Conservation (phyloP, 352 stramenopile genomes). For the Blastocystis sp. region DNA sequence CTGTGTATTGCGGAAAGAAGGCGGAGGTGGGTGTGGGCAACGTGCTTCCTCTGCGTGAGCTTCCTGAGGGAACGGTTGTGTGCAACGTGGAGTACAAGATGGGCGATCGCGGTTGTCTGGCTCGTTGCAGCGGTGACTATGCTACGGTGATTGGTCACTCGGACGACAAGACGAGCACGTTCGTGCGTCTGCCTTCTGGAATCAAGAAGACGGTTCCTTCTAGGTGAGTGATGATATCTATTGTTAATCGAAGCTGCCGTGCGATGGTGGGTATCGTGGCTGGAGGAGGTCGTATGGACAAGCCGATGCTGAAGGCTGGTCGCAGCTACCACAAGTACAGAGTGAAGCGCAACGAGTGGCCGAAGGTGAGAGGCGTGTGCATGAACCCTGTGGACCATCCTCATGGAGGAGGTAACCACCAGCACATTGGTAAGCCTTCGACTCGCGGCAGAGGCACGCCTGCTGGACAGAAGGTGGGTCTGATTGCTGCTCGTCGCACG, state of each 20-base stretch:
- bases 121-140: constrained; percentile 89
- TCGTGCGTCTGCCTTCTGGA: constrained; percentile 75
- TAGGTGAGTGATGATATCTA: too few relatives aligned
- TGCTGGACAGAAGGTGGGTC: neutral
- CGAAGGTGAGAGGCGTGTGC: too few relatives aligned
- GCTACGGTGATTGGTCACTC: constrained; percentile 94
- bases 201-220: constrained; percentile 76
- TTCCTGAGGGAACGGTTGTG: constrained; percentile 95
- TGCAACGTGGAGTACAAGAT: constrained; percentile 89
- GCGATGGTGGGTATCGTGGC: neutral
- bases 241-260: neutral
- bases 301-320: neutral
- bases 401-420: too few relatives aligned
- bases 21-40: constrained; percentile 93
- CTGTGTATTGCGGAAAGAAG: too few relatives aligned
- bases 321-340: too few relatives aligned
- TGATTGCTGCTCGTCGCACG: constrained; percentile 48
- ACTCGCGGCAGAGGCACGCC: constrained; percentile 70
- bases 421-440: too few relatives aligned
- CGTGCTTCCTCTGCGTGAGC: constrained; percentile 80
- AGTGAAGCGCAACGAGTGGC: too few relatives aligned
- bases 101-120: constrained; percentile 88
- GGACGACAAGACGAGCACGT: constrained; percentile 90
- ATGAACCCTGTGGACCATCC: too few relatives aligned
- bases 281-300: constrained; percentile 2